These are phyloP conservation scores for Cercospora brassicicola DNA, from an alignment of 2,329 filamentous ascomycete genomes.

Conservation along the genomic window DNA sequence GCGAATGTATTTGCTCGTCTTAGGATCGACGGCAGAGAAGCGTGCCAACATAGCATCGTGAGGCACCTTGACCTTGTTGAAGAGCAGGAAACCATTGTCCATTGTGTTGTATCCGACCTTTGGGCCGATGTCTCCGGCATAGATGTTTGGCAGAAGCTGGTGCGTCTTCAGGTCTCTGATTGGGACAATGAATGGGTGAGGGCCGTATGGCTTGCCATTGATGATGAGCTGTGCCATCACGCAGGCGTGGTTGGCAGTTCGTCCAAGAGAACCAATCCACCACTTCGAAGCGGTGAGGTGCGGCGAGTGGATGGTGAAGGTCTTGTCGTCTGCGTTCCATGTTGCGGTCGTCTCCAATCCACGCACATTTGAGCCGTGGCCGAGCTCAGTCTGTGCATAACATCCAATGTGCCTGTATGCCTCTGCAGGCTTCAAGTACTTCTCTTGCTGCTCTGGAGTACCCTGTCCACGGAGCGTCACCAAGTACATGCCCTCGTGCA, in stretches of 20 bases:
- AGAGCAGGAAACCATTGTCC: conserved; percentile 78
- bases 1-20: conserved; percentile 66
- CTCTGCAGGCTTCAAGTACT: conserved; percentile 68
- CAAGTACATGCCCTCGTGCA: conserved; percentile 71
- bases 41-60: conserved; percentile 71
- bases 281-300: conserved; percentile 75
- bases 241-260: conserved; percentile 73
- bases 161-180: conserved; percentile 71
- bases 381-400: conserved; percentile 78
- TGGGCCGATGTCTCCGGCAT: conserved; percentile 78
- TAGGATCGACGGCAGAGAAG: conserved; percentile 68
- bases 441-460: conserved; percentile 69
- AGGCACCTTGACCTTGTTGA: conserved; percentile 74
- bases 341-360: conserved; percentile 72
- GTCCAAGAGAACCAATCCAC: conserved; percentile 79
- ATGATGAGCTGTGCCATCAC: conserved; percentile 77
- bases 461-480: conserved; percentile 70
- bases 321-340: conserved; percentile 72
- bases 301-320: conserved; percentile 72
- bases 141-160: conserved; percentile 65
- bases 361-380: conserved; percentile 74
- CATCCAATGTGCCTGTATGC: conserved; percentile 74
- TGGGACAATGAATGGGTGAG: conserved; percentile 76
- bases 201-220: conserved; percentile 66
- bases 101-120: conserved; percentile 68